Conservation (phyloP, 1,284 basidiomycete species). For the Sanghuangporus sanghuang region DNA sequence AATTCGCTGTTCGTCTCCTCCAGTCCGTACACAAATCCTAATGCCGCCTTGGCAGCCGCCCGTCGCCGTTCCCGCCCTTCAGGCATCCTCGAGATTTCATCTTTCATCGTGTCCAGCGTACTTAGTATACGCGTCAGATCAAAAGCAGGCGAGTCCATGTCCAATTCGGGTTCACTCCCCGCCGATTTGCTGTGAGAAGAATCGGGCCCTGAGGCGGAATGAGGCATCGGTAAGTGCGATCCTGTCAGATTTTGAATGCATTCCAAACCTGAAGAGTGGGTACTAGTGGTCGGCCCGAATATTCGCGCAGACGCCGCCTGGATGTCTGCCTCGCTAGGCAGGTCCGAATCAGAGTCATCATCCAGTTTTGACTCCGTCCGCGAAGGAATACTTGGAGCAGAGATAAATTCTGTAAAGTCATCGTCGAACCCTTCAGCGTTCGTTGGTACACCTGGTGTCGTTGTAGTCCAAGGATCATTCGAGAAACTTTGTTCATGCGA, state of each 20-base stretch:
- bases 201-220: not conserved
- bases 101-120: slow-evolving; percentile 63
- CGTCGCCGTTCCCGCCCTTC: slow-evolving; percentile 57
- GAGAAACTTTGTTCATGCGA: not conserved
- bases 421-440: slow-evolving; percentile 57
- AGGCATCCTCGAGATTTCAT: slow-evolving; percentile 63
- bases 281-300: slow-evolving; percentile 36
- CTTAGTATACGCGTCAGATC: slow-evolving; percentile 61
- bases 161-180: slow-evolving; percentile 18
- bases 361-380: slow-evolving; percentile 7
- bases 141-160: slow-evolving; percentile 43
- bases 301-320: slow-evolving; percentile 46
- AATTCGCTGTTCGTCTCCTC: slow-evolving; percentile 25
- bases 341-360: slow-evolving; percentile 25
- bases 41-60: slow-evolving; percentile 66
- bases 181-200: slow-evolving; percentile 11
- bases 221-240: not conserved
- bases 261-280: not conserved
- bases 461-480: slow-evolving; percentile 14
- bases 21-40: slow-evolving; percentile 68
- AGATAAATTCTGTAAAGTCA: slow-evolving; percentile 70
- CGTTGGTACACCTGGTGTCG: not conserved
- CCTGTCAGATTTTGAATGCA: not conserved
- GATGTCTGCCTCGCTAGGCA: slow-evolving; percentile 51
- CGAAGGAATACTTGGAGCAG: slow-evolving; percentile 38